phyloP scores from a whole-genome alignment of 306 rosid genomes.

The Quercus rubra region DNA sequence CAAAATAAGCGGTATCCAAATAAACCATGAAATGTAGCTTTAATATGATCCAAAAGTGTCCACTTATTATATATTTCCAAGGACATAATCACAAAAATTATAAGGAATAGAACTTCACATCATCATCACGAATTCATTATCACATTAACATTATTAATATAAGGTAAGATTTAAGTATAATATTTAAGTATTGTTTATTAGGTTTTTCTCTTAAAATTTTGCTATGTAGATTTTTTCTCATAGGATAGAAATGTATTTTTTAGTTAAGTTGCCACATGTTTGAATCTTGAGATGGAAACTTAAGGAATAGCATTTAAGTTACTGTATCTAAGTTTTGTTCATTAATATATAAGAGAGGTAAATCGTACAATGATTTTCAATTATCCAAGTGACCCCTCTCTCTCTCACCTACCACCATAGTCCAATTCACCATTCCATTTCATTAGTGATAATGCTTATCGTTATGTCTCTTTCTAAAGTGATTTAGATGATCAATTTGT shows the following conservation, averaged over 20 bases:
- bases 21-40: no score
- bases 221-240: no score
- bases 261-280: no score
- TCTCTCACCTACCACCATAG: background rate
- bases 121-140: background rate
- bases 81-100: background rate
- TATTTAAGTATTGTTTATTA: accelerated
- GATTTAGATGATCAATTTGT: background rate
- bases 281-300: accelerated
- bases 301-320: no score
- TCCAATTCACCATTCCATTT: background rate
- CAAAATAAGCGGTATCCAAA: no score
- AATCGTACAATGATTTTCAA: background rate
- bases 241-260: no score
- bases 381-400: background rate
- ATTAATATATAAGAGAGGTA: background rate
- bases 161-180: accelerated
- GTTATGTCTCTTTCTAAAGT: background rate
- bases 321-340: no score
- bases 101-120: background rate
- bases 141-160: background rate
- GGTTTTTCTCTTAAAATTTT: accelerated
- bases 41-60: background rate
- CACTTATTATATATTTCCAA: background rate
- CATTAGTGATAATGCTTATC: background rate